Evolutionary conservation across 148 eudicot genomes (phyloP), one percentile per base, ranked within the genome.

Genomic region (Heliosperma pusillum): DNA sequence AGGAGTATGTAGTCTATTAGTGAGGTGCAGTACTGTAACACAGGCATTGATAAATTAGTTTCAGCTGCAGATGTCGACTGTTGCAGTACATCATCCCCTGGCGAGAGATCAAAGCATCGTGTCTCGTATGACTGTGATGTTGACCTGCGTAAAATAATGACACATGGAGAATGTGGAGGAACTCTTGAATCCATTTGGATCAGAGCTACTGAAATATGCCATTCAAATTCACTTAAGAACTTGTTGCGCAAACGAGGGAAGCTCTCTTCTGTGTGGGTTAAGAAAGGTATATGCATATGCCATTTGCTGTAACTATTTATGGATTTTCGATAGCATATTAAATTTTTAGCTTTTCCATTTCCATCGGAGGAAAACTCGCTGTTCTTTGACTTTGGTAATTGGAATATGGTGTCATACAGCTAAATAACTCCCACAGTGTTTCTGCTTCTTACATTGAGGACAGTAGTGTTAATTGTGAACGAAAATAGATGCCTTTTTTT

Each of bases 191-290:
- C 82, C 19, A 71, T 90, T 67, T 96, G 99, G 99, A 78, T 81
- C 66, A 83, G 86, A 80, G 97, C 94, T 75, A 83, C 82, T 40
- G 91, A 79, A 64, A 76, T 74, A 24, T 96, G 97, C 75, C 82
- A 84, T 75, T 86, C 99, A 36, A 81, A 73, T 76, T 89, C 97
- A 47, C 78, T 96, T 42, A 85, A 76, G 80, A 88, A 78, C 74
- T 85, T 90, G 70, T 85, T 96, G 52, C 79, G 81, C 72, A 92
- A 87, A 80, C 88, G 87, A 66, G 99, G 99, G 73, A 89, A 83
- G 79, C 80, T 96, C 78, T 79, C 87, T 66, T 89, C 97, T 70
- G 81, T 92, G 57, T 83, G 84, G 84, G 83, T 92, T 75, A 80
- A 77, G 33, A 89, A 87, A 82, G 97, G 97, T 95, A 88, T 45